Evolutionary conservation across 805 yeast genomes (phyloP), one percentile per base, ranked within the genome.

Genomic region (Myxozyma vanderwaltii): DNA sequence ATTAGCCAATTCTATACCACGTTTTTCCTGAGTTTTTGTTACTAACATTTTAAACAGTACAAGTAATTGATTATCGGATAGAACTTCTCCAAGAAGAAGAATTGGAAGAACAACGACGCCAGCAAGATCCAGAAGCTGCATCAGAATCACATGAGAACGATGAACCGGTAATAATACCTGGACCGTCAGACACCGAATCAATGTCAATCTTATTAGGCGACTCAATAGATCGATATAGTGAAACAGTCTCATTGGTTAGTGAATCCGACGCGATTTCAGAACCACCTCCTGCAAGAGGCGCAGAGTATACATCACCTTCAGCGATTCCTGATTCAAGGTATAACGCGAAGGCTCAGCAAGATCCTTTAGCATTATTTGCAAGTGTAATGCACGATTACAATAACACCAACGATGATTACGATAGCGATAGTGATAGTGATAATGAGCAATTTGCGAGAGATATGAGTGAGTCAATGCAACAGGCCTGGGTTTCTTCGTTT

Each of bases 21-120:
- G n/a, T n/a, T n/a, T n/a, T n/a, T n/a, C n/a, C n/a, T n/a, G n/a
- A n/a, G n/a, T n/a, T n/a, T 4, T 19, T 4, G 2, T 38, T 4
- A 27, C 36, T 47, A 21, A 47, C 51, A 29, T 8, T 4, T 19
- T 1, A 23, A 13, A 4, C 33, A 62, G 65, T 55, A 13, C 64
- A 56, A 51, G 64, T 62, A 8, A 38, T 62, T 24, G 63, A 62
- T 45, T 62, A 62, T 35, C 64, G 64, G 39, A 59, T 62, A 47
- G 65, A 62, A 40, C 61, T 62, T 13, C 57, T 62, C 3, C 63
- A 56, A 19, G 65, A 62, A 51, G 65, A 62, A 15, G 65, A 59
- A 4, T 19, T 48, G 8, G 63, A 54, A 23, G 49, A 24, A 13
- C 15, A 8, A 5, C 54, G 33, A n/a, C 23, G 27, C 3, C 24